Evolutionary conservation across 108 stramenopile genomes (phyloP).

Genomic region (Cylindrotheca closterium): DNA sequence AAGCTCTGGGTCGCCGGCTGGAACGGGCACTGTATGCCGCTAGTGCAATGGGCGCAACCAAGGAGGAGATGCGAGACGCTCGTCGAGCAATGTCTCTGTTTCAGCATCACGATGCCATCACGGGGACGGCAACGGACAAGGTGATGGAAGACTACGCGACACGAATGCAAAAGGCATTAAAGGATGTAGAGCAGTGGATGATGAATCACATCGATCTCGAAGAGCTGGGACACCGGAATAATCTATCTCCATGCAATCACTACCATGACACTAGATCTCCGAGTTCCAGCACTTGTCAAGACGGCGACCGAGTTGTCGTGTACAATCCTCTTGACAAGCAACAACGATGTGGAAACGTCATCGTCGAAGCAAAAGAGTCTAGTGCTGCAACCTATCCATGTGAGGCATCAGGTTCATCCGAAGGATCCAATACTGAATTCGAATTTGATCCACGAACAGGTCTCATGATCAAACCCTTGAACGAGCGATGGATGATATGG

Average conservation of each 20-base stretch:
- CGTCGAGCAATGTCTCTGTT: constrained; percentile 51
- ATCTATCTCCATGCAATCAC: constrained; percentile 39
- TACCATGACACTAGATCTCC: constrained; percentile 39
- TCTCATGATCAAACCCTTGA: constrained; percentile 45
- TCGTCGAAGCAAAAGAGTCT: constrained; percentile 21
- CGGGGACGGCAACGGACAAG: constrained; percentile 54
- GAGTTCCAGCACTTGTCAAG: constrained; percentile 39
- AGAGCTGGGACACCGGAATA: not conserved
- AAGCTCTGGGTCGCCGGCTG: constrained; percentile 58
- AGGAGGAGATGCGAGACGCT: constrained; percentile 42
- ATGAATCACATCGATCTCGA: not conserved
- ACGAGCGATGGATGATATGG: constrained; percentile 69
- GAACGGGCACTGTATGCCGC: constrained; percentile 60
- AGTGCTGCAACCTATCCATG: constrained; percentile 37
- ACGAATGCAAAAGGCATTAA: constrained; percentile 44
- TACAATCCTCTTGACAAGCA: constrained; percentile 51
- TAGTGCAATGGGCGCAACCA: constrained; percentile 32
- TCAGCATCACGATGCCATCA: constrained; percentile 72
- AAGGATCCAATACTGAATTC: constrained; percentile 17
- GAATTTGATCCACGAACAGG: constrained; percentile 48
- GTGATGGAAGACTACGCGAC: constrained; percentile 60
- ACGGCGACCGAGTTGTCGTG: constrained; percentile 20
- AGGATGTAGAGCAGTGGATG: constrained; percentile 41
- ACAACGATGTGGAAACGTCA: constrained; percentile 45
- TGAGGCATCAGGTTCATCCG: constrained; percentile 30